A percentile compares a stretch with the other conserved stretches of the same genome.
Evolutionary conservation across 2,329 filamentous ascomycete genomes (phyloP).

Genomic region (Trichoderma hamatum): DNA sequence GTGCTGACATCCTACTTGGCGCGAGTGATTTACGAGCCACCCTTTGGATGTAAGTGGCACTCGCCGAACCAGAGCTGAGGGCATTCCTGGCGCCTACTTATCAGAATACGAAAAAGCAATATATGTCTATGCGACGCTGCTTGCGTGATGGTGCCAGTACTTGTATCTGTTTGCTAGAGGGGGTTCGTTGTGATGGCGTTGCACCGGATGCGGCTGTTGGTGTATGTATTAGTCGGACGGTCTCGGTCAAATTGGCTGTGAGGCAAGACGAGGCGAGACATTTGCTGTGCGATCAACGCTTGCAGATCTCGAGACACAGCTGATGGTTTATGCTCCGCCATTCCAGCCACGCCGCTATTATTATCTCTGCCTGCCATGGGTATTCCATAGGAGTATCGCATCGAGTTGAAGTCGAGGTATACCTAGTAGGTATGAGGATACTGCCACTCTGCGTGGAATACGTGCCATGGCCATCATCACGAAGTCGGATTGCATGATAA

Average conservation of each 20-base stretch:
- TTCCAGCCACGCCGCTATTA: not conserved
- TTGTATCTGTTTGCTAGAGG: too few species aligned
- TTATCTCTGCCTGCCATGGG: not conserved
- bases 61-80: not conserved
- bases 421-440: not conserved
- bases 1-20: not conserved
- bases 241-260: not conserved
- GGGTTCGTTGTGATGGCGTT: not conserved
- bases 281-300: not conserved
- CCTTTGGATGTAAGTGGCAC: constrained; percentile 4
- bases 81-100: not conserved
- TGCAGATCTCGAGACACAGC: not conserved
- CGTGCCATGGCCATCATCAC: not conserved
- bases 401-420: too few species aligned
- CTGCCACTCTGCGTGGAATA: not conserved
- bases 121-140: not conserved
- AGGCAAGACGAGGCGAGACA: not conserved
- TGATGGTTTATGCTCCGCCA: not conserved
- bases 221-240: not conserved
- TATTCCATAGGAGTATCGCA: too few species aligned
- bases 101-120: not conserved
- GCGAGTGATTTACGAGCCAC: not conserved
- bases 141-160: not conserved
- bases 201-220: not conserved
- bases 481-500: not conserved